Conservation (phyloP, 345 rosid genomes). For the Dimocarpus longan region DNA sequence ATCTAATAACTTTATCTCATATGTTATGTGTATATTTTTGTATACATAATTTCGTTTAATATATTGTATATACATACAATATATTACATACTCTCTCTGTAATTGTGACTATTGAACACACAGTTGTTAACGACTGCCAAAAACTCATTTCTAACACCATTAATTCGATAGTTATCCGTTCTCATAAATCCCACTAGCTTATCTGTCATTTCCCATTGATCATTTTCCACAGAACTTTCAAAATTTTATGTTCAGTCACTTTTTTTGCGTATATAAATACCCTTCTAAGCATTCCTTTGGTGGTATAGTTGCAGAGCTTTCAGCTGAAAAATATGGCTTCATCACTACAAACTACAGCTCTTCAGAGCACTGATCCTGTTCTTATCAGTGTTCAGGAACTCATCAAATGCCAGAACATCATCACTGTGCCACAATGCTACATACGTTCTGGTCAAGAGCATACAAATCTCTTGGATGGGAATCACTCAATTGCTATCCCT, state of each 20-base stretch:
- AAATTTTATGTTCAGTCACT: not conserved
- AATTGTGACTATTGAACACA: not conserved
- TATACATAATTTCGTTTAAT: too few species aligned
- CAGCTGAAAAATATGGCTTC: slow-evolving; percentile 19
- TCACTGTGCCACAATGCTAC: slow-evolving; percentile 27
- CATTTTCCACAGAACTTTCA: not conserved
- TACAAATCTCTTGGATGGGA: not conserved
- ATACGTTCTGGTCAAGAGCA: slow-evolving; percentile 14
- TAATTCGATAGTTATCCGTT: too few species aligned
- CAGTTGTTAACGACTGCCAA: not conserved
- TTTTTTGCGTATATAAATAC: slow-evolving; percentile 14
- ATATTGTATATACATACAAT: too few species aligned
- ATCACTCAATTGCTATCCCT: slow-evolving; percentile 14
- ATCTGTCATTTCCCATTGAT: not conserved
- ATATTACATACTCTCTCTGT: not conserved
- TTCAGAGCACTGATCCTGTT: not conserved
- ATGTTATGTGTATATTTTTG: not conserved
- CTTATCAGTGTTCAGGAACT: slow-evolving; percentile 31
- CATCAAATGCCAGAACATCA: slow-evolving; percentile 18
- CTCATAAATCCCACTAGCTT: too few species aligned
- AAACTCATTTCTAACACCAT: too few species aligned
- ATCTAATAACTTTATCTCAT: too few species aligned
- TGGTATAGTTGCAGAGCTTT: not conserved
- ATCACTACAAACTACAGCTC: not conserved
- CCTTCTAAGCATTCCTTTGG: not conserved